Conservation (phyloP, 176 grass and related monocot genomes). For the maize (Zea mays) region Zm-B73-REFERENCE-NAM-5.0 NC_050098.1:209811501-209812000, state of each 20-base stretch:
- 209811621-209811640: not conserved
- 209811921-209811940: constrained; percentile 29
- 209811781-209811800: constrained; percentile 25
- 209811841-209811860: constrained; percentile 28
- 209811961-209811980: constrained; percentile 57
- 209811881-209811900: constrained; percentile 35
- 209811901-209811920: constrained; percentile 42
- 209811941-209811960: constrained; percentile 11
- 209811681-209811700: not conserved
- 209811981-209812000: constrained; percentile 87
- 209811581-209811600: not conserved
- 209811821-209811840: not conserved
- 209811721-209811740: not conserved
- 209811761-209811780: not conserved
- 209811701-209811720: not conserved
- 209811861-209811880: not conserved
- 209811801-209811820: constrained; percentile 36
- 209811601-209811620: not conserved
- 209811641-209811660: not conserved
- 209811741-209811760: not conserved
- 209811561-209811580: not conserved
- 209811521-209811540: not conserved
- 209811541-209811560: not conserved
- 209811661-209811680: not conserved
- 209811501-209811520: not conserved